Evolutionary conservation across 2,329 filamentous ascomycete genomes (phyloP), one percentile per base, ranked within the genome.

Genomic region (Metarhizium brunneum): DNA sequence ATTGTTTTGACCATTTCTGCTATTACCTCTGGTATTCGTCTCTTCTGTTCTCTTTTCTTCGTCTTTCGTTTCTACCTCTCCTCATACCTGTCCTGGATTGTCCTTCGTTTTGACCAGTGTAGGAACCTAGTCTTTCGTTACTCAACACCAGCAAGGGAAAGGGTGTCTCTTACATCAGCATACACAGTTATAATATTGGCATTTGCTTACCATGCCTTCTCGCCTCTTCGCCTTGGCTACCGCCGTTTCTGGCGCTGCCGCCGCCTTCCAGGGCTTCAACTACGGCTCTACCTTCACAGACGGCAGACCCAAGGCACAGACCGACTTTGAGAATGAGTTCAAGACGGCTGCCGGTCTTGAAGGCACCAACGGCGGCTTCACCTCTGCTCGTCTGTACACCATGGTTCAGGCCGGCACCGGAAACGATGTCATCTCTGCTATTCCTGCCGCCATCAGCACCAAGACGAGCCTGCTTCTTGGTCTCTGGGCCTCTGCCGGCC

Each of bases 371-470:
- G 82, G 82, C 49, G 70, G 64, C 53, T 90, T 87, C 75, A 87
- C 74, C 63, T 85, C 81, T 58, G 86, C 84, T 47, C 83, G 87
- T 58, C 76, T 90, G n/a, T 91, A 87, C 72, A 90, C 87, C 62
- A 89, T 83, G 79, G 77, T 87, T 51, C 87, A 90, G 78, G 80
- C 72, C 30, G 84, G 82, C 60, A 85, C 86, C 6, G 71, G 79
- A 60, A 85, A 79, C 71, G 77, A 78, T 35, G 78, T 83, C 63
- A 90, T 87, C 65, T 76, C 80, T 45, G 88, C 87, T 61, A 90
- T 96, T 59, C 87, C 86, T 47, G 91, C 91, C 47, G 91, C 90
- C 64, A 90, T 95, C 71, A 81, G 79, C 62, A 89, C 89, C 65
- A 81, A 90, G 63, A 95, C 89, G 2, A 79, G 80, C 47, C 80